Conservation (phyloP, 2,329 filamentous ascomycete species). For the Periconia digitata region DNA sequence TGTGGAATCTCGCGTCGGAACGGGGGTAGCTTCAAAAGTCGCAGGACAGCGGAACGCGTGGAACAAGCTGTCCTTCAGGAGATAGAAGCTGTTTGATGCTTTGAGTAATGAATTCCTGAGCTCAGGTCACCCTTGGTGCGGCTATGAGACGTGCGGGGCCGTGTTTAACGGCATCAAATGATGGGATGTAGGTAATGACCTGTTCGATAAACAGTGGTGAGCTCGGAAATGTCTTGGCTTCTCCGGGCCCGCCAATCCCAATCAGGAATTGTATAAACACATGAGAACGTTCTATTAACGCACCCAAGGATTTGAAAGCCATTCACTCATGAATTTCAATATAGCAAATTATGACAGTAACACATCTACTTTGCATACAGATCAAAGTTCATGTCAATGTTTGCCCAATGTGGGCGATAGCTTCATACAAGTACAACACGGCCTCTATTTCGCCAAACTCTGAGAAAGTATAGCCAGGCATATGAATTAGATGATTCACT, state of each 20-base stretch:
- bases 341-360: too few relatives aligned
- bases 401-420: too few relatives aligned
- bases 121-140: not conserved
- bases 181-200: not conserved
- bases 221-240: not conserved
- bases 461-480: too few relatives aligned
- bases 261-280: not conserved
- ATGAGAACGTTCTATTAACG: not conserved
- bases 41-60: not conserved
- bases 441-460: too few relatives aligned
- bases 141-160: not conserved
- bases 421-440: too few relatives aligned
- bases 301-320: too few relatives aligned
- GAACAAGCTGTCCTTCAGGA: not conserved
- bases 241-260: not conserved
- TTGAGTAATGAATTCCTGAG: not conserved
- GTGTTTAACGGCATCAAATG: not conserved
- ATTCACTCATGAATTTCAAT: too few relatives aligned
- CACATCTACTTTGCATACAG: too few relatives aligned
- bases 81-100: not conserved
- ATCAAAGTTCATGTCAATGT: too few relatives aligned
- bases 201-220: not conserved
- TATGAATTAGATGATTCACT: too few relatives aligned
- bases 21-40: not conserved
- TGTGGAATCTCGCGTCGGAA: not conserved